Evolutionary conservation across 345 rosid genomes (phyloP).

Genomic region (Lenwebbia sp.): DNA sequence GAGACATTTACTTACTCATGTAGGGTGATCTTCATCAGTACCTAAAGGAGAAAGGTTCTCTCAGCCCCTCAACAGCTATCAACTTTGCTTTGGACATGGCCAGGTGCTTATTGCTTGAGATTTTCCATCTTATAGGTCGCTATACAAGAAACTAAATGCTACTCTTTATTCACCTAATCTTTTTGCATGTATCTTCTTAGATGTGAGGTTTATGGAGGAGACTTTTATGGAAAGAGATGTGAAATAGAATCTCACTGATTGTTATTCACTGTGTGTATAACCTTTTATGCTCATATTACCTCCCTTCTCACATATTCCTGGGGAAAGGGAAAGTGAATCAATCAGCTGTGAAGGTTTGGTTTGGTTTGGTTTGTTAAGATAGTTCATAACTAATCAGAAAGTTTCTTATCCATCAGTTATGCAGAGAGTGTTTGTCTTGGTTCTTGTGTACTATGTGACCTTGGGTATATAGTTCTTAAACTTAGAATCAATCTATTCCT

Average conservation of each 20-base stretch:
- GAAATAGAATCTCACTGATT: neutral
- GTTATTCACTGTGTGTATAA: neutral
- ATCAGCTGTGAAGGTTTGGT: neutral
- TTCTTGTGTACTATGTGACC: neutral
- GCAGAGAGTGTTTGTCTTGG: neutral
- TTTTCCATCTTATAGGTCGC: neutral
- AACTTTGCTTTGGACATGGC: constrained; percentile 96
- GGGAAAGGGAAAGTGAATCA: neutral
- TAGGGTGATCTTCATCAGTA: constrained; percentile 98
- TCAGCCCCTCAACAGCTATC: constrained; percentile 78
- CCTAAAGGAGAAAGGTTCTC: constrained; percentile 90
- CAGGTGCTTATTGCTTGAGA: constrained; percentile 25
- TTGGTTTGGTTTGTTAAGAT: neutral
- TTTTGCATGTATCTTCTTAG: neutral
- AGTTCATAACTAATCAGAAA: neutral
- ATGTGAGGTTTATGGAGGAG: neutral
- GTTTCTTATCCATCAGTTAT: neutral
- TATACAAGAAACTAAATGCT: neutral
- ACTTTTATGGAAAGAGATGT: neutral
- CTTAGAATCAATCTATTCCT: neutral
- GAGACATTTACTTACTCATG: neutral
- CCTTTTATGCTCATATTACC: neutral
- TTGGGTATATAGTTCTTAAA: neutral
- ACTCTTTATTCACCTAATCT: neutral
- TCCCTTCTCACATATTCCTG: neutral